Percentiles rank a stretch among this genome's conserved stretches.
These are phyloP conservation scores for Meredithiella fracta DNA, from an alignment of 2,329 filamentous ascomycete genomes.

Conservation along the genomic window DNA sequence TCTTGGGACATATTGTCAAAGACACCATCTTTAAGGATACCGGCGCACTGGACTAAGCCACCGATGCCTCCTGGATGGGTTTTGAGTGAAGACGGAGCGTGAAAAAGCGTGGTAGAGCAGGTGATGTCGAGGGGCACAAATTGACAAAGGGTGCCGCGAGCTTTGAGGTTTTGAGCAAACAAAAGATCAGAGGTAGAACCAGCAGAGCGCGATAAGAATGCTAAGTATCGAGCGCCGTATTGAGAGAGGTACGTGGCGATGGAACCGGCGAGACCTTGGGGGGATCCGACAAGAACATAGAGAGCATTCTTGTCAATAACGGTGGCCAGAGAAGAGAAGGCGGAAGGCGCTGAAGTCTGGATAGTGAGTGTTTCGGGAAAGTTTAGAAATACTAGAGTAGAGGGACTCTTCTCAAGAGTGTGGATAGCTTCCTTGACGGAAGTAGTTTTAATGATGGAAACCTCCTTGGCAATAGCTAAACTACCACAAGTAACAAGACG, in stretches of 20 bases:
- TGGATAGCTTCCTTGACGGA: neutral
- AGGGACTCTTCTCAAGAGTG: slow-evolving; percentile 2
- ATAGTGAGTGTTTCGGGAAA: neutral
- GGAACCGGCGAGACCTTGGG: slow-evolving; percentile 39
- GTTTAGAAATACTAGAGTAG: neutral
- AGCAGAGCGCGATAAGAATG: slow-evolving; percentile 36
- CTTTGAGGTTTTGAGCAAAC: slow-evolving; percentile 22
- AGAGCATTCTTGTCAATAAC: slow-evolving; percentile 16
- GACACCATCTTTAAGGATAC: slow-evolving; percentile 21
- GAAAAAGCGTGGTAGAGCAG: slow-evolving; percentile 19
- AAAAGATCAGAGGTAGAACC: slow-evolving; percentile 19
- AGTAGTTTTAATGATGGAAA: neutral
- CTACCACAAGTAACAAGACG: neutral
- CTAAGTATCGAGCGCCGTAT: slow-evolving; percentile 34
- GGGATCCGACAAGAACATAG: slow-evolving; percentile 40
- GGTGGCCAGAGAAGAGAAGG: neutral
- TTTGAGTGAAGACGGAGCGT: slow-evolving; percentile 16
- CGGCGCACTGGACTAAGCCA: slow-evolving; percentile 25
- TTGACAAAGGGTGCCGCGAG: slow-evolving; percentile 21
- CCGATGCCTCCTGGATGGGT: slow-evolving; percentile 18
- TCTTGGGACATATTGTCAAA: slow-evolving; percentile 23
- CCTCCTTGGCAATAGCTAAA: neutral
- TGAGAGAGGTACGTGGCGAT: slow-evolving; percentile 34
- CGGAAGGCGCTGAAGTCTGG: neutral
- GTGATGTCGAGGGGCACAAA: slow-evolving; percentile 29